Evolutionary conservation across 345 rosid genomes (phyloP), one percentile per base, ranked within the genome.

Genomic region (Durio zibethinus): DNA sequence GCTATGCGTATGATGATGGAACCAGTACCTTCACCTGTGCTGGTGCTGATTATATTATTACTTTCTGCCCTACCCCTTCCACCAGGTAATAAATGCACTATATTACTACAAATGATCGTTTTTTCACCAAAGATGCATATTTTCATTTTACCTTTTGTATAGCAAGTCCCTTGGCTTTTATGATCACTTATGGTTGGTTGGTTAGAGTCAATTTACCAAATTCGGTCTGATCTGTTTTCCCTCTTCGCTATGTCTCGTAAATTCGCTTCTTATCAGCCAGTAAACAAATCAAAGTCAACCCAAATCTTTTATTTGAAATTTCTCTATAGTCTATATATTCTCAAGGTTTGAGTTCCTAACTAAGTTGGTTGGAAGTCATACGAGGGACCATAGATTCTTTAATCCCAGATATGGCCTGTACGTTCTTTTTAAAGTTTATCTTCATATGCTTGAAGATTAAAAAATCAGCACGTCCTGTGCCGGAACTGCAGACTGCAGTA

Each of bases 1-100:
- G 88, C 61, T 85, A 81, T 21, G 88, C 88, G 4, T 85, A 80
- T 27, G 88, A 85, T n/a, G 88, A 85, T 23, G 83, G 82, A 10
- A 83, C 86, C 2, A 81, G 88, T 33, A 85, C 83, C 25, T 85
- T 85, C 56, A 85, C 86, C 7, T 85, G 88, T 20, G 79, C 79
- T 2, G 84, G 53, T 8, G 83, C 86, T 7, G 79, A 79, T 72
- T 85, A 83, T 27, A n/a, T 60, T 12, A 79, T 85, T 72, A 80
- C 86, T 0, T 79, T 85, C 74, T 85, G 86, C 20, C 88, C 88
- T 7, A 18, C 81, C 6, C 82, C 76, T 18, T 64, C 83, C 40
- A 74, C 76, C 43, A 83, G 74, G 79, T 76, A 66, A 72, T 48
- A 29, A 71, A 21, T 23, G 52, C 45, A 20, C 59, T 20, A 53